These are phyloP conservation scores for Pythium aristosporum DNA, from an alignment of 352 stramenopile species.

Conservation along the genomic window DNA sequence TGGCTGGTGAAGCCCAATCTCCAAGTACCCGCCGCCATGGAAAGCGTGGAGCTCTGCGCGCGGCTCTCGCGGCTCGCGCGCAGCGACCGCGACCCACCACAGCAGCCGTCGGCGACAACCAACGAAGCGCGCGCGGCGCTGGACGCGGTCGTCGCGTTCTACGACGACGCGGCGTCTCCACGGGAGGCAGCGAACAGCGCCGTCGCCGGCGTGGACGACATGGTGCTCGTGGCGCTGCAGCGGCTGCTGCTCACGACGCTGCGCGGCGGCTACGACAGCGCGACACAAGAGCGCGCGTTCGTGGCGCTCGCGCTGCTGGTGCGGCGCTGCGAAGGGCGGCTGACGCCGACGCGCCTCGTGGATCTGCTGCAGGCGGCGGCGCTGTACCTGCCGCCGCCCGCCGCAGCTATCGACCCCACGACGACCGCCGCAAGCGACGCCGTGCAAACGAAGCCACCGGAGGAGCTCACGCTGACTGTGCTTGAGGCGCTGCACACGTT, in stretches of 20 bases:
- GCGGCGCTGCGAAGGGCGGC: conserved; percentile 27
- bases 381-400: conserved; percentile 50
- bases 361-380: conserved; percentile 42
- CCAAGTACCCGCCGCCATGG: conserved; percentile 18
- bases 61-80: conserved; percentile 62
- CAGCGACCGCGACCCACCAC: not conserved
- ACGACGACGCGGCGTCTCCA: conserved; percentile 20
- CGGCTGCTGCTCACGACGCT: conserved; percentile 49
- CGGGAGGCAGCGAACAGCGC: not conserved
- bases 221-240: conserved; percentile 64
- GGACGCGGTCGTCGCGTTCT: conserved; percentile 34
- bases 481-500: conserved; percentile 27
- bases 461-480: conserved; percentile 61
- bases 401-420: conserved; percentile 8
- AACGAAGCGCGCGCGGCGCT: conserved; percentile 27
- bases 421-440: not conserved
- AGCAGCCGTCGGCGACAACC: conserved; percentile 9
- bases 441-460: conserved; percentile 29
- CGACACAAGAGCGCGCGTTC: conserved; percentile 38
- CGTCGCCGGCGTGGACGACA: conserved; percentile 54
- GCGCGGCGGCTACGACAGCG: not conserved
- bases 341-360: conserved; percentile 26
- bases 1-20: not conserved
- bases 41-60: conserved; percentile 60
- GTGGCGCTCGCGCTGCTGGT: conserved; percentile 35